Percentiles rank a stretch among this genome's conserved stretches.
Evolutionary conservation across 1,284 basidiomycete species (phyloP).

Genomic region (Trichosporon inkin): DNA sequence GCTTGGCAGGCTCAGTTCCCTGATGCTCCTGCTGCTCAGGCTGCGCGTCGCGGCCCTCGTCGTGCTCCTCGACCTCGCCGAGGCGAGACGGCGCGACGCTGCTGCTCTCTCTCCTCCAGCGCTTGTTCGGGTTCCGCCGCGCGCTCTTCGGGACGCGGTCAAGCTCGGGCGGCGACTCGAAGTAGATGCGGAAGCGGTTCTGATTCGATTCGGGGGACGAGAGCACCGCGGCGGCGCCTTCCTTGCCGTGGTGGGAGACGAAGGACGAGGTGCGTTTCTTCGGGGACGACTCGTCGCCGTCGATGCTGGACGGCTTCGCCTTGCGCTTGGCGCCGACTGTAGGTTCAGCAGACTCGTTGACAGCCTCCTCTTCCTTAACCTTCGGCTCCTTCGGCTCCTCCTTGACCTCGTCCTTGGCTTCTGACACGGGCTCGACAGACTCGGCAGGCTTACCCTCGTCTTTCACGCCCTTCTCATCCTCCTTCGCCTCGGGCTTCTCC

Average conservation of each 20-base stretch:
- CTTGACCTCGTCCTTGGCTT: conserved; percentile 55
- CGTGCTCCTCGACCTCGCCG: conserved; percentile 37
- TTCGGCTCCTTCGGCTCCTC: conserved; percentile 22
- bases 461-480: conserved; percentile 22
- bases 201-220: conserved; percentile 38
- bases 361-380: conserved; percentile 17
- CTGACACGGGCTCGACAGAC: not conserved
- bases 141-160: conserved; percentile 44
- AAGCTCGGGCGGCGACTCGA: conserved; percentile 50
- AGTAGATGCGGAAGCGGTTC: conserved; percentile 52
- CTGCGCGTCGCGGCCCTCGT: conserved; percentile 42
- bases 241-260: conserved; percentile 36
- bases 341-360: conserved; percentile 14
- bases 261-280: conserved; percentile 45
- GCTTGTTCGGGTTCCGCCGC: conserved; percentile 54
- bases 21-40: conserved; percentile 34
- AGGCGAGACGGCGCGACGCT: conserved; percentile 36
- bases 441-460: conserved; percentile 6
- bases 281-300: conserved; percentile 41
- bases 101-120: conserved; percentile 58
- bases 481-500: conserved; percentile 16
- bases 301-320: conserved; percentile 43
- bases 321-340: conserved; percentile 47
- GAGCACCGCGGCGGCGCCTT: conserved; percentile 29
- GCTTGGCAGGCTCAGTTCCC: conserved; percentile 6